A percentile compares a stretch with the other conserved stretches of the same genome.
These are phyloP conservation scores for Cutaneotrichosporon sp. DNA, from an alignment of 1,284 basidiomycete genomes.

Conservation along the genomic window DNA sequence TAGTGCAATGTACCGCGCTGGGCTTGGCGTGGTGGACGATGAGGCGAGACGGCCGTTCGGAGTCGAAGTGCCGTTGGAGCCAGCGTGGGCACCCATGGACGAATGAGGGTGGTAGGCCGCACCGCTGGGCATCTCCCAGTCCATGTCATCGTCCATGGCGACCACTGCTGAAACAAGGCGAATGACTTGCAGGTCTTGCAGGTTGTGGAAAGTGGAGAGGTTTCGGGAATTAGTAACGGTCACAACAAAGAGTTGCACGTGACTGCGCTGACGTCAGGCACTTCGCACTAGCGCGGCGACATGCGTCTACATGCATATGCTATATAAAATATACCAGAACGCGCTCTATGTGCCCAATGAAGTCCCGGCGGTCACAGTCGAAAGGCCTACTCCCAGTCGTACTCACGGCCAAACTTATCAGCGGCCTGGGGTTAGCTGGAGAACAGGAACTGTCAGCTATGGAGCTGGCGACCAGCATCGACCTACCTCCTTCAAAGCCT, in stretches of 20 bases:
- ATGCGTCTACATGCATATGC: too few species aligned
- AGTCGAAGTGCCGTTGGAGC: neutral
- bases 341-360: too few species aligned
- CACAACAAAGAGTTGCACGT: too few species aligned
- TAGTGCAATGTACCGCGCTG: conserved; percentile 6
- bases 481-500: conserved; percentile 1
- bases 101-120: neutral
- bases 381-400: conserved; percentile 9
- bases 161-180: too few species aligned
- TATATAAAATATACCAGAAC: too few species aligned
- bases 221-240: too few species aligned
- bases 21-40: neutral
- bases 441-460: conserved; percentile 57
- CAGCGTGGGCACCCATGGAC: neutral
- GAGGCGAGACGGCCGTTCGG: neutral
- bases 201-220: too few species aligned
- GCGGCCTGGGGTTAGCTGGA: conserved; percentile 1
- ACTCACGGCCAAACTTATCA: conserved; percentile 5
- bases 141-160: neutral
- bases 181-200: too few species aligned
- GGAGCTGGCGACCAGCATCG: too few species aligned
- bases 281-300: too few species aligned
- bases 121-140: neutral
- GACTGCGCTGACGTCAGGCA: too few species aligned
- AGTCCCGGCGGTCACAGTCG: too few species aligned